Percentiles rank a stretch among this genome's conserved stretches.
Conservation (phyloP, 2,329 filamentous ascomycete species). For the Aspergillus pseudoglaucus region DNA sequence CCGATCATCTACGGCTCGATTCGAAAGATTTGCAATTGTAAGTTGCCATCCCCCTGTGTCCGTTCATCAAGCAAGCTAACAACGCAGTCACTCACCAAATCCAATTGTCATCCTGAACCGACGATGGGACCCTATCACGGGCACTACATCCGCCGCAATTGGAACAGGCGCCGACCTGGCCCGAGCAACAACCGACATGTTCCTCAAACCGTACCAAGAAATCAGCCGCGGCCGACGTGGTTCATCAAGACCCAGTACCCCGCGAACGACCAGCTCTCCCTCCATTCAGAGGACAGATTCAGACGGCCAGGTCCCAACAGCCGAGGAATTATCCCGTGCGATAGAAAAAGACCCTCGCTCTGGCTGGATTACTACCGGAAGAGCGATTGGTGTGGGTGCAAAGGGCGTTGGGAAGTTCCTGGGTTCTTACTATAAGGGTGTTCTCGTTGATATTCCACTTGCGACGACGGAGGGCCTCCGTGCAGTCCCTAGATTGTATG, state of each 20-base stretch:
- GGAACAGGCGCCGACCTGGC: slow-evolving; percentile 21
- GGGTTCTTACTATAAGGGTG: slow-evolving; percentile 24
- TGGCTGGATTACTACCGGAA: slow-evolving; percentile 4
- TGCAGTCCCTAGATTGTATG: slow-evolving; percentile 30
- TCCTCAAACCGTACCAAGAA: slow-evolving; percentile 24
- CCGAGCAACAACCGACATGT: slow-evolving; percentile 18
- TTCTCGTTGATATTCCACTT: slow-evolving; percentile 30
- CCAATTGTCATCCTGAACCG: slow-evolving; percentile 28
- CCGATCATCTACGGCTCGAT: slow-evolving; percentile 16
- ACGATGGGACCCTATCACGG: slow-evolving; percentile 29
- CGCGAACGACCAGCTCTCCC: background rate
- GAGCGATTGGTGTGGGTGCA: slow-evolving; percentile 10
- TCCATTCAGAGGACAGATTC: background rate
- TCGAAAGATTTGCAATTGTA: slow-evolving; percentile 16
- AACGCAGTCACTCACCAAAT: slow-evolving; percentile 19
- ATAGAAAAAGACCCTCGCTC: background rate
- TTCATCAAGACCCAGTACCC: background rate
- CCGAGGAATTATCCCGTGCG: too few species aligned
- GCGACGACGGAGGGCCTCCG: slow-evolving; percentile 32
- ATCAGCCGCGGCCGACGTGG: slow-evolving; percentile 9
- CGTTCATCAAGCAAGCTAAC: background rate
- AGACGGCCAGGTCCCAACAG: background rate
- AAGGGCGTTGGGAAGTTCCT: slow-evolving; percentile 21
- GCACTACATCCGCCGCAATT: slow-evolving; percentile 19
- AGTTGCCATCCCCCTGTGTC: slow-evolving; percentile 1